phyloP scores from a whole-genome alignment of 176 grass and related monocot species.

The Cocos nucifera region DNA sequence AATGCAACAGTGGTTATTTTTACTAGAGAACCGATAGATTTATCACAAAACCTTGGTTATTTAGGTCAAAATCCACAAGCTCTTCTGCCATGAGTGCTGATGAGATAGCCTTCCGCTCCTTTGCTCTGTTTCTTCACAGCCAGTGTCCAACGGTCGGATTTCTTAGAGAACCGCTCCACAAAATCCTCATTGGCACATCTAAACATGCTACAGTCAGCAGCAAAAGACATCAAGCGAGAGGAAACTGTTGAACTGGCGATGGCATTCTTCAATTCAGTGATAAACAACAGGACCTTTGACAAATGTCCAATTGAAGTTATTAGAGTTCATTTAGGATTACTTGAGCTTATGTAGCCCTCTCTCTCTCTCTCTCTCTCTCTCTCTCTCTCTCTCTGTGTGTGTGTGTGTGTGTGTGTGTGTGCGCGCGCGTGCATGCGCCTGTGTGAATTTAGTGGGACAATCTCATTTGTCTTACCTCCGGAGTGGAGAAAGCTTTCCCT shows the following conservation, averaged over 20 bases:
- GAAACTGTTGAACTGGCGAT: background rate
- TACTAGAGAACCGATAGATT: too few species aligned
- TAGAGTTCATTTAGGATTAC: too few species aligned
- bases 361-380: too few species aligned
- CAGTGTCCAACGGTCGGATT: constrained; percentile 74
- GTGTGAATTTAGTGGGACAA: too few species aligned
- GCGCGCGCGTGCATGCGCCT: too few species aligned
- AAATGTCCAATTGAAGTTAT: too few species aligned
- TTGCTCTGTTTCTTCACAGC: constrained; percentile 84
- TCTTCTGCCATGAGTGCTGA: constrained; percentile 94
- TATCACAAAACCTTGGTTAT: too few species aligned
- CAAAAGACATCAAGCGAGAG: background rate
- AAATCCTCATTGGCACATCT: constrained; percentile 63
- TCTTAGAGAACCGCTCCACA: constrained; percentile 71
- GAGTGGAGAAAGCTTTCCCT: background rate
- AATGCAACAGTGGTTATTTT: too few species aligned
- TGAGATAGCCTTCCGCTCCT: constrained; percentile 68
- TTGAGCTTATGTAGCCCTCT: too few species aligned
- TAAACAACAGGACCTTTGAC: background rate
- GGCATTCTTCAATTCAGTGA: constrained; percentile 22
- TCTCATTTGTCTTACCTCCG: background rate
- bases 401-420: too few species aligned
- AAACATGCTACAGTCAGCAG: constrained; percentile 32
- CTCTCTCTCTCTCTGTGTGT: too few species aligned
- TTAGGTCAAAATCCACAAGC: constrained; percentile 81